Percentiles rank a stretch among this genome's conserved stretches.
phyloP scores from a whole-genome alignment of 1,284 basidiomycete species.

The Pyrrhoderma noxium region DNA sequence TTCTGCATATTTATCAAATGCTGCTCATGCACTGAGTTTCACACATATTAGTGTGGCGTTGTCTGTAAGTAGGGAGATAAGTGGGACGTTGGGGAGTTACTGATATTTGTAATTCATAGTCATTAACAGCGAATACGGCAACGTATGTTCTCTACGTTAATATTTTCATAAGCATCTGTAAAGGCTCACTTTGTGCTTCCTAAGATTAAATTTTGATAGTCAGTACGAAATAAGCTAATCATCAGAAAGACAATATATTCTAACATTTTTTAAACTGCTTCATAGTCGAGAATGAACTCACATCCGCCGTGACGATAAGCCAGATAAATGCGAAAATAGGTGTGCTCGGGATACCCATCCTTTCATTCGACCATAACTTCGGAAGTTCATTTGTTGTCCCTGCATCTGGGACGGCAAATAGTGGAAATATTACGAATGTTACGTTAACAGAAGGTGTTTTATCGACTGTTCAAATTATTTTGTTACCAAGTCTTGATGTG shows the following conservation, averaged over 20 bases:
- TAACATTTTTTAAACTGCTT: background rate
- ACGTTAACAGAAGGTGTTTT: conserved; percentile 30
- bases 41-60: conserved; percentile 6
- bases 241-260: no score
- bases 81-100: no score
- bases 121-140: conserved; percentile 5
- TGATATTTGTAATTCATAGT: background rate
- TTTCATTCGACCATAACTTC: conserved; percentile 35
- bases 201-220: conserved; percentile 13
- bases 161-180: no score
- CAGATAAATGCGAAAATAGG: conserved; percentile 7
- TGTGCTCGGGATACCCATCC: conserved; percentile 1
- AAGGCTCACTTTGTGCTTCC: no score
- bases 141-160: background rate
- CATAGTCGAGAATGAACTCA: conserved; percentile 5
- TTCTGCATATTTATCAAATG: no score
- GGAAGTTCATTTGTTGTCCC: conserved; percentile 28
- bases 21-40: background rate
- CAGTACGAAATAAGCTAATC: no score
- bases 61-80: background rate
- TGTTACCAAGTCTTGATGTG: conserved; percentile 32
- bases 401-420: conserved; percentile 31
- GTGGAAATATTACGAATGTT: conserved; percentile 34
- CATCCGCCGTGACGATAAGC: conserved; percentile 8
- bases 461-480: conserved; percentile 32